Base-by-base conservation (phyloP, 2,329 filamentous ascomycete species). In the Drechslerella dactyloides region DNA sequence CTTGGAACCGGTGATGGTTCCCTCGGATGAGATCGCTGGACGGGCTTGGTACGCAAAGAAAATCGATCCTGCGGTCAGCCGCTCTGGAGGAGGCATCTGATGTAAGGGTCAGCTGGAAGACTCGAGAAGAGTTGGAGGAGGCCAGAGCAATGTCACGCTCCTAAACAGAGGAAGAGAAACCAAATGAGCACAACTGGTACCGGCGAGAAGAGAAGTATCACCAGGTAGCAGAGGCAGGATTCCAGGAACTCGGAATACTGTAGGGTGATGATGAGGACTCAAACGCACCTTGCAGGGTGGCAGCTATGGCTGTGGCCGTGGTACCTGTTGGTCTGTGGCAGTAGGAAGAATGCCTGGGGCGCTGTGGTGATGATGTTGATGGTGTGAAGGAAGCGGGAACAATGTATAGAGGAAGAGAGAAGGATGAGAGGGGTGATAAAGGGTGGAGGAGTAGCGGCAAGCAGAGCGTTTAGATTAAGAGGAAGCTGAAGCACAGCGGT, bases 21-120 rank as follows among this genome's bases (percentile, higher is more conserved):
- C 68, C 15, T 17, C 33, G 3, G 55, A 56, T 10, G 68, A 64
- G 17, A 72, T 72, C 42, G 60, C 52, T 24, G 68, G 68, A 30
- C 68, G 56, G 2, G 30, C 42, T 24, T 65, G 48, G 19, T 72
- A 72, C 2, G 60, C 60, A 33, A 72, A 72, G 27, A 58, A 72
- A 15, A 72, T 61, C 30, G 40, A 55, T 11, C 68, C 68, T 13
- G 60, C 60, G 4, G 55, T 19, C 7, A 72, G 21, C 7, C 55
- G 60, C 35, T 72, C 68, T n/a, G 51, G 64, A 7, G 68, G 68
- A 24, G 68, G 2, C 68, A 72, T 72, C 27, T 61, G 19, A 21
- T 19, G 11, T 2, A 21, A 19, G 44, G 19, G 21, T 48, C 11
- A 48, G 44, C 44, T 21, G 5, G 44, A 48, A 48, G 15, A 10